A percentile compares a stretch with the other conserved stretches of the same genome.
phyloP scores from a whole-genome alignment of 1,284 basidiomycete genomes.

The Cryptococcus sp. region DNA sequence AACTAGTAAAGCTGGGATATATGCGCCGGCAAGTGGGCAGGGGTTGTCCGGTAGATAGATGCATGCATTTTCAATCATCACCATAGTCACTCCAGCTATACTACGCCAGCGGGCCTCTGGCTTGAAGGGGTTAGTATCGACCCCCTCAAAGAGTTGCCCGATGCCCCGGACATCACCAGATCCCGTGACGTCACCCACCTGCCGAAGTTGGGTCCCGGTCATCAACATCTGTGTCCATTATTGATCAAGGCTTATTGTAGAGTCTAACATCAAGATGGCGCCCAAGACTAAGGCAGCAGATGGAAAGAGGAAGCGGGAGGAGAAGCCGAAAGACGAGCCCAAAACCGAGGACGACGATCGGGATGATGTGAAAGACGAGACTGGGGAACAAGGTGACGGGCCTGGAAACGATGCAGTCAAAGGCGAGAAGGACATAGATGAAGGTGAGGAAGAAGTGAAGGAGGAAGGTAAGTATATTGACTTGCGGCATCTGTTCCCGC shows the following conservation, averaged over 20 bases:
- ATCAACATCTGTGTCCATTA: no score
- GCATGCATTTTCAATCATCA: no score
- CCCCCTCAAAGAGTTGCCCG: neutral
- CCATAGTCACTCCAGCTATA: no score
- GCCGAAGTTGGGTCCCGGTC: neutral
- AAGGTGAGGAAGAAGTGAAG: neutral
- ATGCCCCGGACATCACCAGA: neutral
- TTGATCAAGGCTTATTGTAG: no score
- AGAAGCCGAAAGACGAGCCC: neutral
- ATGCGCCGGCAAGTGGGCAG: neutral
- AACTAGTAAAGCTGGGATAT: slow-evolving; percentile 30
- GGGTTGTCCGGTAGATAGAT: neutral
- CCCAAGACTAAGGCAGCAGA: slow-evolving; percentile 1
- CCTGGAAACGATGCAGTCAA: neutral
- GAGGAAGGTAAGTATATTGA: neutral
- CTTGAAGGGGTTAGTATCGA: no score
- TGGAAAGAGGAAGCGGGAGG: slow-evolving; percentile 15
- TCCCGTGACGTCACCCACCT: neutral
- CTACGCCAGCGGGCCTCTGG: no score
- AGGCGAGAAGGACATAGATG: neutral
- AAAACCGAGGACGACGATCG: neutral
- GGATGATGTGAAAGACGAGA: neutral
- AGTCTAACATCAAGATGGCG: neutral
- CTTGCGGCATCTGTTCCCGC: neutral
- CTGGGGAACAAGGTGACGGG: neutral